Evolutionary conservation across 768 basidiomycete genomes (phyloP).

Genomic region (Albatrellus ellisii): DNA sequence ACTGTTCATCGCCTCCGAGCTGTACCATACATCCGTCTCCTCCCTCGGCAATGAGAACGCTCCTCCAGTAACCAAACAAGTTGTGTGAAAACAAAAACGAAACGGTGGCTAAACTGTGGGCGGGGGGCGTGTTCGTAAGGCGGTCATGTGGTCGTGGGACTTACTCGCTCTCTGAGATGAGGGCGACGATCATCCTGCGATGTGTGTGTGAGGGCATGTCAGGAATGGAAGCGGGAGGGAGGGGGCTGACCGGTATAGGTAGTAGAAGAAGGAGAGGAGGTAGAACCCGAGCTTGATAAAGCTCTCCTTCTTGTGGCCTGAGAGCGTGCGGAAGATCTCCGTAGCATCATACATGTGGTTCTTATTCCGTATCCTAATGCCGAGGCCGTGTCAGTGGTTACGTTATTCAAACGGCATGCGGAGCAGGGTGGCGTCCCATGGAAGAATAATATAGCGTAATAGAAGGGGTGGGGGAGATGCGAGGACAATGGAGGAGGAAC

Average conservation of each 20-base stretch:
- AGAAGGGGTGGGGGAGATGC: too few relatives aligned
- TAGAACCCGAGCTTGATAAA: conserved; percentile 94
- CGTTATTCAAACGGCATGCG: not conserved
- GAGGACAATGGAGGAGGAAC: too few relatives aligned
- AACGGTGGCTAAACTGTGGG: too few relatives aligned
- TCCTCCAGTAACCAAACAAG: too few relatives aligned
- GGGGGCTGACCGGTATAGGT: conserved; percentile 68
- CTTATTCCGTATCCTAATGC: conserved; percentile 84
- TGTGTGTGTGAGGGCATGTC: not conserved
- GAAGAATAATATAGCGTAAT: too few relatives aligned
- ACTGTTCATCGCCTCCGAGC: too few relatives aligned
- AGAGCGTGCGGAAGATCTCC: conserved; percentile 93
- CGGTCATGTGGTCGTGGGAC: conserved; percentile 1
- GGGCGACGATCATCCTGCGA: conserved; percentile 37
- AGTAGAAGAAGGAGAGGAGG: conserved; percentile 85
- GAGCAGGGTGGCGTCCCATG: too few relatives aligned
- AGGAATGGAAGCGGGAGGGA: not conserved
- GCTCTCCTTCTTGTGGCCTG: conserved; percentile 90
- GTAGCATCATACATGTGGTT: conserved; percentile 99
- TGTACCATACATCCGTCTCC: too few relatives aligned
- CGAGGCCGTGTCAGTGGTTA: not conserved
- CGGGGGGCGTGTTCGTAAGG: not conserved
- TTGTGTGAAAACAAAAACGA: too few relatives aligned
- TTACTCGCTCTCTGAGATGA: conserved; percentile 32
- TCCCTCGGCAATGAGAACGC: too few relatives aligned